Percentiles rank a stretch among this genome's conserved stretches.
Conservation (phyloP, 192 early-diverging fungal species). For the Umbelopsis isabellina region DNA sequence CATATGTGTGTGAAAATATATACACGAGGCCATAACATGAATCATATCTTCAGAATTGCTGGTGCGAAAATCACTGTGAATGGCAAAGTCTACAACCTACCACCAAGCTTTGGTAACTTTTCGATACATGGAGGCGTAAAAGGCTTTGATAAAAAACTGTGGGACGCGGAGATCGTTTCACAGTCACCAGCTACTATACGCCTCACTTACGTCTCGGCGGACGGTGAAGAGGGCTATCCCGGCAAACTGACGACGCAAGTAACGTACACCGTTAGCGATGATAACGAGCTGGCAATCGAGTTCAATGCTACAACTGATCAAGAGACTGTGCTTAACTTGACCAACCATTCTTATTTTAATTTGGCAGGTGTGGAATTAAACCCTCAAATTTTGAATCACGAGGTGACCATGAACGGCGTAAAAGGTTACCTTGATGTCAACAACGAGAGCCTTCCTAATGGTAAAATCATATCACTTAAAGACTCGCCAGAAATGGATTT, state of each 20-base stretch:
- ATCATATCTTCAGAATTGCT: constrained; percentile 47
- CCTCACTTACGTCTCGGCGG: constrained; percentile 60
- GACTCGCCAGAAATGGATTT: constrained; percentile 58
- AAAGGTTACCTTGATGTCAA: constrained; percentile 61
- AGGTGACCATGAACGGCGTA: constrained; percentile 53
- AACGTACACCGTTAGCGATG: constrained; percentile 61
- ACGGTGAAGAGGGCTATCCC: constrained; percentile 86
- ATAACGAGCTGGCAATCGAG: constrained; percentile 53
- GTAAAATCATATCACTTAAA: constrained; percentile 50
- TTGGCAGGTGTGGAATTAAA: constrained; percentile 66
- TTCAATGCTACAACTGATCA: constrained; percentile 54
- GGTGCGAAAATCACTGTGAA: constrained; percentile 65
- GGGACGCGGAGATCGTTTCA: constrained; percentile 48
- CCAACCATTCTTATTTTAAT: constrained; percentile 93
- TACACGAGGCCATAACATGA: not conserved
- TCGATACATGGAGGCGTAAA: constrained; percentile 77
- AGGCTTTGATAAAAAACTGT: constrained; percentile 76
- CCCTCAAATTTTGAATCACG: constrained; percentile 53
- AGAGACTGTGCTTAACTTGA: constrained; percentile 71
- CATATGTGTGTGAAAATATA: no score
- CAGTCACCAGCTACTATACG: constrained; percentile 53
- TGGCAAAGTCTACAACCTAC: constrained; percentile 54
- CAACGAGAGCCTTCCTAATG: constrained; percentile 72
- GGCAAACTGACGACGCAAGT: constrained; percentile 62
- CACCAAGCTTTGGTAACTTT: constrained; percentile 73